Conservation (phyloP, 768 basidiomycete species). For the Sporobolomyces pararoseus region DNA sequence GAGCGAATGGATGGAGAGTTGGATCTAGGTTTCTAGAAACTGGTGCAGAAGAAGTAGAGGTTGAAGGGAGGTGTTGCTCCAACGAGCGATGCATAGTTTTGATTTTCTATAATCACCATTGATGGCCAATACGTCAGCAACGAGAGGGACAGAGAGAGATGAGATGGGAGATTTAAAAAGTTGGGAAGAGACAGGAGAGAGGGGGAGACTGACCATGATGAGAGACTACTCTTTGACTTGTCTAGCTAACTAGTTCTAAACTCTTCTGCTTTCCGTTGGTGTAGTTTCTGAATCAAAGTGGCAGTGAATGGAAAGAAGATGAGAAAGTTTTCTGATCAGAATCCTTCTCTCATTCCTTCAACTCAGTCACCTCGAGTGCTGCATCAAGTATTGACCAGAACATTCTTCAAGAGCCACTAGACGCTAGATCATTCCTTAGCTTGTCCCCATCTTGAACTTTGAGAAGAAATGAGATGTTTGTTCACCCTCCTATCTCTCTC, state of each 20-base stretch:
- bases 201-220: slow-evolving; percentile 19
- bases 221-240: no score
- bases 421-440: no score
- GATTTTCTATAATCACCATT: slow-evolving; percentile 40
- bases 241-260: not conserved
- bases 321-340: no score
- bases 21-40: slow-evolving; percentile 88
- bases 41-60: slow-evolving; percentile 79
- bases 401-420: no score
- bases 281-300: not conserved
- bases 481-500: not conserved
- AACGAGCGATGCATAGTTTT: slow-evolving; percentile 44
- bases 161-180: not conserved
- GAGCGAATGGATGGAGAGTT: slow-evolving; percentile 89
- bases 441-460: no score
- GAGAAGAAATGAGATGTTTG: slow-evolving; percentile 25
- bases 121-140: not conserved
- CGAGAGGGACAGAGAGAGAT: not conserved
- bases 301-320: not conserved
- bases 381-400: no score
- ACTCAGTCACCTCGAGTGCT: no score
- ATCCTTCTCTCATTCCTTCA: no score
- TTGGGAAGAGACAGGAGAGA: not conserved
- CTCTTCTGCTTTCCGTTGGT: not conserved
- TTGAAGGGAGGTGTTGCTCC: slow-evolving; percentile 57